Evolutionary conservation across 1,284 basidiomycete genomes (phyloP), one percentile per base, ranked within the genome.

Genomic region (Pulveroboletus sp.): DNA sequence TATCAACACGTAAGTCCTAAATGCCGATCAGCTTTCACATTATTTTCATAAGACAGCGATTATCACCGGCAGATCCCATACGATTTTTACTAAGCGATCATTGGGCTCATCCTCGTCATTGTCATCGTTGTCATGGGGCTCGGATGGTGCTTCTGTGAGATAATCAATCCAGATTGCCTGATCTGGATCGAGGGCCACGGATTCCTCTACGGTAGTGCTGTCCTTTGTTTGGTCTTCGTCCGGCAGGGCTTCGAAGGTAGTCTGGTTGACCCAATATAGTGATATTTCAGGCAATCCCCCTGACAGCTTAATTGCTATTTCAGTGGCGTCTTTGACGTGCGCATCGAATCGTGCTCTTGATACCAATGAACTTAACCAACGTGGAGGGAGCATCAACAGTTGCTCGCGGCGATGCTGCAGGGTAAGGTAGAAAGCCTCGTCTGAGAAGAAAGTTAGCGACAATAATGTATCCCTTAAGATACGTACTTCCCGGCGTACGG

Each of bases 311-410:
- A 37, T 42, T n/a, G 53, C 50, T 4, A 54, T 10, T 35, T 35
- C 12, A 15, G 35, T 35, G 12, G 51, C 16, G 3, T 52, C 57
- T 9, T 50, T 12, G 6, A 41, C 21, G 10, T 52, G 43, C 0
- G 15, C 13, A 17, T 52, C 6, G 2, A 60, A 60, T 10, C 9
- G 5, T 19, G 40, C 9, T 6, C 13, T 43, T 35, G 53, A 59
- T 4, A 29, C 41, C n/a, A 59, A 36, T 24, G 24, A 5, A 41
- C 46, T 59, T 44, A 45, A 53, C 58, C 56, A 59, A 26, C 13
- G 4, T 3, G 17, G 13, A 36, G 49, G 49, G 1, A 56, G 19
- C 17, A 17, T 37, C 36, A 53, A 43, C 19, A 58, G 17, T 35
- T 45, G 50, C 19, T 57, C 39, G 15, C 1, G 21, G 17, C 1